Percentiles rank a stretch among this genome's conserved stretches.
Evolutionary conservation across 2,329 filamentous ascomycete species (phyloP).

Genomic region (Colletotrichum karsti): DNA sequence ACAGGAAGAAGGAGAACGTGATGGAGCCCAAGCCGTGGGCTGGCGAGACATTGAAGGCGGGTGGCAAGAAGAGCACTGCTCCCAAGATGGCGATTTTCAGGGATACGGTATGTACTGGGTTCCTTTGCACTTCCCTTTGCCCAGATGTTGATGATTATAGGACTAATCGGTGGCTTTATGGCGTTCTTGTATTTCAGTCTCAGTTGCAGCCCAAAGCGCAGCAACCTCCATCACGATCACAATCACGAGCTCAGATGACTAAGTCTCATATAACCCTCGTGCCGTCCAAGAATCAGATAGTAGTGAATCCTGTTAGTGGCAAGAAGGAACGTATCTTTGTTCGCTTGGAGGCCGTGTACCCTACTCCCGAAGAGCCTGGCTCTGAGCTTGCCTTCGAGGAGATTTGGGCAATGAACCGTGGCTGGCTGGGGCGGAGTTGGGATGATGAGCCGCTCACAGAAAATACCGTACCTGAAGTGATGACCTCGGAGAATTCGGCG

Average conservation of each 20-base stretch:
- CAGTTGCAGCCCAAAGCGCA: constrained; percentile 42
- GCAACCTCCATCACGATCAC: constrained; percentile 33
- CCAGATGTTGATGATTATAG: constrained; percentile 89
- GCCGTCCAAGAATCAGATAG: constrained; percentile 79
- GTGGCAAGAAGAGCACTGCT: constrained; percentile 79
- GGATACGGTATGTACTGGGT: constrained; percentile 81
- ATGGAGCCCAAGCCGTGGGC: constrained; percentile 89
- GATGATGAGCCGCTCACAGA: constrained; percentile 35
- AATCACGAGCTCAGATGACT: constrained; percentile 65
- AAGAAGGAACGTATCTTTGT: constrained; percentile 89
- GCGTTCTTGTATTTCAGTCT: constrained; percentile 63
- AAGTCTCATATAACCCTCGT: constrained; percentile 72
- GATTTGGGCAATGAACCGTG: constrained; percentile 79
- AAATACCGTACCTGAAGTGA: constrained; percentile 13
- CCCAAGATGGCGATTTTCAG: constrained; percentile 93
- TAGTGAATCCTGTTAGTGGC: constrained; percentile 82
- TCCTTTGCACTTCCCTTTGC: constrained; percentile 46
- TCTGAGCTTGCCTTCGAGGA: constrained; percentile 93
- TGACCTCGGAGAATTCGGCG: constrained; percentile 17
- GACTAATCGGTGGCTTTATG: constrained; percentile 79
- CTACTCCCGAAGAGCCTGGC: constrained; percentile 73
- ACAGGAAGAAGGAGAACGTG: constrained; percentile 93
- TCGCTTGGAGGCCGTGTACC: constrained; percentile 86
- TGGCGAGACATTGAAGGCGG: constrained; percentile 88
- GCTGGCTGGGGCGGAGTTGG: constrained; percentile 71